These are phyloP conservation scores for Saccharomyces hybrid DNA, from an alignment of 1,139 yeast genomes.

Conservation along the genomic window DNA sequence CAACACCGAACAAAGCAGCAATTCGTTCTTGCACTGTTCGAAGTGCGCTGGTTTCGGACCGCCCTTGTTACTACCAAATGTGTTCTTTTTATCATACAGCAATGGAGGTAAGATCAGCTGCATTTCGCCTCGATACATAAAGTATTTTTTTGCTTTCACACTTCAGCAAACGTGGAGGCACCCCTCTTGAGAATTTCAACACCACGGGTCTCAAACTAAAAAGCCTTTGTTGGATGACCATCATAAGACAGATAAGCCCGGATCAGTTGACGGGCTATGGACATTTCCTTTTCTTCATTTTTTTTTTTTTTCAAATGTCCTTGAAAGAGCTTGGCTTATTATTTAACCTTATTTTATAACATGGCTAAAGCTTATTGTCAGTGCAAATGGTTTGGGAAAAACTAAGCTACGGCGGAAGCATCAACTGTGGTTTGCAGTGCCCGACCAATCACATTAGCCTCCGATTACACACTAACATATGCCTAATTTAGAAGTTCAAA, in stretches of 20 bases:
- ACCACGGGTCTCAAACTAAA: not conserved
- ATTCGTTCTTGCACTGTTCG: too few species aligned
- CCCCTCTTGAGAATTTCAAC: too few species aligned
- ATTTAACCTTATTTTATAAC: not conserved
- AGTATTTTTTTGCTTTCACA: too few species aligned
- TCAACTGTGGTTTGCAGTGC: not conserved
- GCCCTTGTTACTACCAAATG: too few species aligned
- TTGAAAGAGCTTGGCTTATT: not conserved
- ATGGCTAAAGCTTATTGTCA: not conserved
- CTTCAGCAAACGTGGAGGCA: too few species aligned
- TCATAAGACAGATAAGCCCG: not conserved
- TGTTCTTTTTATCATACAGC: too few species aligned
- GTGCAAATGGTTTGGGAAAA: not conserved
- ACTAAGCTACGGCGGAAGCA: not conserved
- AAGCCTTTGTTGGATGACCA: not conserved
- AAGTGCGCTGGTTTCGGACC: too few species aligned
- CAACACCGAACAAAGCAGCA: too few species aligned
- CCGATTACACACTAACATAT: not conserved
- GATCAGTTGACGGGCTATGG: not conserved
- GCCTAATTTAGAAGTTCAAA: too few species aligned
- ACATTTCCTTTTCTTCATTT: not conserved
- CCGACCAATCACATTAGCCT: not conserved
- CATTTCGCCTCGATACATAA: too few species aligned
- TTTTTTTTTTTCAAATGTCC: not conserved
- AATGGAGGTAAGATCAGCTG: too few species aligned